A percentile compares a stretch with the other conserved stretches of the same genome.
Conservation (phyloP, 441 rosid genomes). For the Mallotus repandus region DNA sequence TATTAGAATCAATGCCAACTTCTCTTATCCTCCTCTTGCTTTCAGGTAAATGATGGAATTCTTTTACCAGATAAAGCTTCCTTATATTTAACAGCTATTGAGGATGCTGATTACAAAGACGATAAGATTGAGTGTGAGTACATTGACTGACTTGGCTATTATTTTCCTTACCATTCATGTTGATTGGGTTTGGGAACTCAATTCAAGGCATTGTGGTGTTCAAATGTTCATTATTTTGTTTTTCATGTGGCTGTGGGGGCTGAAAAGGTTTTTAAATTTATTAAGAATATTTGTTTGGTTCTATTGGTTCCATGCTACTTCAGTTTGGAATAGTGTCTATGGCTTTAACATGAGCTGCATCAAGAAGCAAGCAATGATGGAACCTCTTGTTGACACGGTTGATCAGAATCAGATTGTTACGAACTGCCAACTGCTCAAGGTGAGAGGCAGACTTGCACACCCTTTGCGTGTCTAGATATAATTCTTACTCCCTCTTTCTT, state of each 20-base stretch:
- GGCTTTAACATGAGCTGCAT: conserved; percentile 99
- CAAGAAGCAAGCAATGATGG: conserved; percentile 93
- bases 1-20: conserved; percentile 2
- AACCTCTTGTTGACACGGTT: conserved; percentile 96
- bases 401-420: conserved; percentile 94
- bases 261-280: conserved; percentile 7
- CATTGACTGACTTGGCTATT: conserved; percentile 2
- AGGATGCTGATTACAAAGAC: conserved; percentile 95
- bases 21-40: conserved; percentile 13
- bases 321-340: conserved; percentile 95
- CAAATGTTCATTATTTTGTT: conserved; percentile 4
- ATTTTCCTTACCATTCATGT: conserved; percentile 10
- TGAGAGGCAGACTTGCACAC: conserved; percentile 15
- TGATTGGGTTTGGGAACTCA: background rate
- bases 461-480: no score
- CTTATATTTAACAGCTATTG: conserved; percentile 85
- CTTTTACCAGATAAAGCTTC: conserved; percentile 96
- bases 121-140: conserved; percentile 93
- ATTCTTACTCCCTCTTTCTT: no score
- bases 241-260: background rate
- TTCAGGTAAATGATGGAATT: conserved; percentile 75
- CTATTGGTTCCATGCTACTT: conserved; percentile 16
- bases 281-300: background rate
- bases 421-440: conserved; percentile 78
- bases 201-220: conserved; percentile 6